Base-by-base conservation (phyloP, 2,329 filamentous ascomycete genomes). In the Shiraia sp. region DNA sequence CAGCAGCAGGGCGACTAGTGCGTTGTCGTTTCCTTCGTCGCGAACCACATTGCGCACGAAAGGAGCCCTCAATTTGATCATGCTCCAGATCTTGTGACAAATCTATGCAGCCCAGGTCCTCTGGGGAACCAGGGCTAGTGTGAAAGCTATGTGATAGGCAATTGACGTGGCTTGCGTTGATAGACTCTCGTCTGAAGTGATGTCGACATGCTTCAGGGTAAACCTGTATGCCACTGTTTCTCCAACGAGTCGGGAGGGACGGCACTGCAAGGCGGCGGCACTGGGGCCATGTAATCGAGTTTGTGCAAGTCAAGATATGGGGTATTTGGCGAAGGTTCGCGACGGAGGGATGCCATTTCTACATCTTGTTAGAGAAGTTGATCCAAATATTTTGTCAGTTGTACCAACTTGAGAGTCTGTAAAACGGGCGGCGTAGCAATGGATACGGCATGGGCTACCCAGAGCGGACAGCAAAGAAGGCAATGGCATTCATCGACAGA, bases 401-500 rank as follows among this genome's bases (percentile, higher is more conserved):
- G 15, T 10, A 22, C 29, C 16, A 32, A 29, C 24, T 33, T 33
- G 22, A 27, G 15, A 29, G 25, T 23, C 14, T 42, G 45, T 36
- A 23, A 53, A 41, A 38, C 45, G 51, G 44, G 51, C 46, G 34
- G 35, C 32, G 44, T 40, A 36, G 32, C 49, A 42, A 36, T 51
- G 46, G 38, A 53, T 45, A 53, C 60, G 52, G 46, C 49, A 48
- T 26, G 51, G 46, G 51, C 61, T 65, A 63, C 66, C 59, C 64
- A 57, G 53, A 55, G 53, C 53, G 48, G 50, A 56, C 59, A 65
- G 59, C 52, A 36, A 54, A 40, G 55, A 43, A 47, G 51, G 46
- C 40, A 59, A 57, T 63, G 59, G 65, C 66, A 69, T 69, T 69
- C 66, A 69, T 68, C 51, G 62, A 66, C 53, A 47, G 47, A 31